Conservation (phyloP, 1,284 basidiomycete genomes). For the Cutaneotrichosporon cutaneum region DNA sequence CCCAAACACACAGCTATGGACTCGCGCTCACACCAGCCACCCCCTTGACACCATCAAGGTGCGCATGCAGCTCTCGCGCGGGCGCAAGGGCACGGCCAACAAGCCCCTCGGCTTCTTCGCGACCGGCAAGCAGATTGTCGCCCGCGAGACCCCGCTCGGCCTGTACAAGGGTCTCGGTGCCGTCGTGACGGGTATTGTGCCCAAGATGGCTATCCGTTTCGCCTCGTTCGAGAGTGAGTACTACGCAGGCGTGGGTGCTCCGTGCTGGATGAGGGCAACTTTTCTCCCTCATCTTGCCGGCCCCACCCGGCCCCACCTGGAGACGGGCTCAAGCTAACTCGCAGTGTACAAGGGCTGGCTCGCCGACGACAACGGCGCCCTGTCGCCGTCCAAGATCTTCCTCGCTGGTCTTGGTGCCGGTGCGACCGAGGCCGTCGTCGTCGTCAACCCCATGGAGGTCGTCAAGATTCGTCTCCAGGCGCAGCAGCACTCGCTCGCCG, state of each 20-base stretch:
- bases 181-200: constrained; percentile 95
- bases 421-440: constrained; percentile 86
- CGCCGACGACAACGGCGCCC: constrained; percentile 52
- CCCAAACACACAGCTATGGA: too few relatives aligned
- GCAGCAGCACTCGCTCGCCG: constrained; percentile 94
- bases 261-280: too few relatives aligned
- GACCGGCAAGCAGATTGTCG: constrained; percentile 84
- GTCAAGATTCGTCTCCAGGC: constrained; percentile 99
- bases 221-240: constrained; percentile 80
- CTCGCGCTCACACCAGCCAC: constrained; percentile 38
- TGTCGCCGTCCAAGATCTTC: constrained; percentile 43
- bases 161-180: constrained; percentile 98
- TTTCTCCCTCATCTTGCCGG: not conserved
- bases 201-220: constrained; percentile 99
- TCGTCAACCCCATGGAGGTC: constrained; percentile 99
- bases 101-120: constrained; percentile 92
- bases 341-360: constrained; percentile 78
- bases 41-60: constrained; percentile 96
- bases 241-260: not conserved
- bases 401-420: constrained; percentile 93
- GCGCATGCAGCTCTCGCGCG: constrained; percentile 91
- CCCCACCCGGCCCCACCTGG: not conserved
- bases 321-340: constrained; percentile 1
- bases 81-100: constrained; percentile 66
- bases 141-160: constrained; percentile 88